phyloP scores from a whole-genome alignment of 768 basidiomycete genomes.

The Leucocoprinus birnbaumii region DNA sequence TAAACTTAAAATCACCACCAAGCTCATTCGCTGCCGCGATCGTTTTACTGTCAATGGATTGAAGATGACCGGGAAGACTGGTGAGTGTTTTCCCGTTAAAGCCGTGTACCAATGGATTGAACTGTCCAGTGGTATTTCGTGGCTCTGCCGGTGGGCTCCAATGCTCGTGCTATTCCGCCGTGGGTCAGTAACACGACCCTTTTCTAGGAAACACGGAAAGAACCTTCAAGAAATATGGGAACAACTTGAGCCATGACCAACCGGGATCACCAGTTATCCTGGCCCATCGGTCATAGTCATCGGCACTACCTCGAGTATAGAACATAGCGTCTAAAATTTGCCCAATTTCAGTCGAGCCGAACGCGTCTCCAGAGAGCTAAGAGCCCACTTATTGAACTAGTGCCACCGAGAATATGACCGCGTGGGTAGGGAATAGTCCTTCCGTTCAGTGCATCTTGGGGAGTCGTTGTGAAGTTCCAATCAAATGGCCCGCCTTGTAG shows the following conservation, averaged over 20 bases:
- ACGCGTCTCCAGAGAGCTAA: background rate
- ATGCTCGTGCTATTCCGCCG: slow-evolving; percentile 31
- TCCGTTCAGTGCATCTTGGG: slow-evolving; percentile 21
- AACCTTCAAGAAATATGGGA: slow-evolving; percentile 28
- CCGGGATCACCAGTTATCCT: slow-evolving; percentile 26
- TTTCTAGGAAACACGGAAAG: background rate
- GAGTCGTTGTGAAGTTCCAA: slow-evolving; percentile 28
- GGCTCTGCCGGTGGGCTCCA: slow-evolving; percentile 31
- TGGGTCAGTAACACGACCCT: background rate
- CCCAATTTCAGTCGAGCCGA: too few species aligned
- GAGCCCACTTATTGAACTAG: slow-evolving; percentile 21
- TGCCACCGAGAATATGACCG: slow-evolving; percentile 28
- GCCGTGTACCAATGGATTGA: slow-evolving; percentile 33
- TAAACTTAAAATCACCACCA: slow-evolving; percentile 22
- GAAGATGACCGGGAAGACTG: slow-evolving; percentile 28
- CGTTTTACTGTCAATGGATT: slow-evolving; percentile 25
- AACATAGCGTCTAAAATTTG: slow-evolving; percentile 24
- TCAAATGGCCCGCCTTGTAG: slow-evolving; percentile 19
- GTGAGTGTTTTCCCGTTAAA: slow-evolving; percentile 28
- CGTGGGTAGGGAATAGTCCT: slow-evolving; percentile 18
- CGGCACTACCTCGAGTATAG: slow-evolving; percentile 28
- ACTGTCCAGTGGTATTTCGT: slow-evolving; percentile 35
- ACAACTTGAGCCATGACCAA: slow-evolving; percentile 31
- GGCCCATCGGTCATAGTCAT: slow-evolving; percentile 25
- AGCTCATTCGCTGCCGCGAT: slow-evolving; percentile 28